Conservation (phyloP, 2,329 filamentous ascomycete species). For the Fusarium floridanum region DNA sequence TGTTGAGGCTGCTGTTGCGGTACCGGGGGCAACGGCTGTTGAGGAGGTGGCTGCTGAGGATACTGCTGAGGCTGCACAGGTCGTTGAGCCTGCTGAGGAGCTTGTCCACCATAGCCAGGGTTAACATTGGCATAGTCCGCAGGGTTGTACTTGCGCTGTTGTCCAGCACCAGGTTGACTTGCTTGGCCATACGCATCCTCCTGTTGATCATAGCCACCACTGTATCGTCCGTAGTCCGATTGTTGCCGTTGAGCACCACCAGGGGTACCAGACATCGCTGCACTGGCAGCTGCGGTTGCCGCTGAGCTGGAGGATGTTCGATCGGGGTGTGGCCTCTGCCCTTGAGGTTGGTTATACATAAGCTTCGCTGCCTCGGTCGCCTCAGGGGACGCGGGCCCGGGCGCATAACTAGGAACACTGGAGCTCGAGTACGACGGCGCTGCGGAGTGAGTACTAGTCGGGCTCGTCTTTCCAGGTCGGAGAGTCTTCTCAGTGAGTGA, state of each 20-base stretch:
- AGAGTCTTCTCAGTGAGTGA: constrained; percentile 76
- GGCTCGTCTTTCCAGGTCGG: constrained; percentile 64
- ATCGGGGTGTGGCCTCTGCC: constrained; percentile 66
- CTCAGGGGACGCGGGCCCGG: constrained; percentile 54
- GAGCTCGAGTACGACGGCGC: constrained; percentile 54
- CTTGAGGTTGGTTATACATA: constrained; percentile 69
- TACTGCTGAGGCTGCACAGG: constrained; percentile 48
- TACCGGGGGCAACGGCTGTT: constrained; percentile 52
- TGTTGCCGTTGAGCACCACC: constrained; percentile 50
- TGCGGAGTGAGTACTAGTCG: constrained; percentile 52
- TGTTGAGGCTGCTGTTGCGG: constrained; percentile 49
- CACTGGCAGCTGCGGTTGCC: constrained; percentile 68
- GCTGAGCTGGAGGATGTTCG: constrained; percentile 67
- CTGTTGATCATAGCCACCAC: constrained; percentile 50
- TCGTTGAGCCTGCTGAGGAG: constrained; percentile 49
- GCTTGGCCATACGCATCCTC: constrained; percentile 53
- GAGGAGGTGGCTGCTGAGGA: constrained; percentile 55
- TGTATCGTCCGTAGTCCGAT: constrained; percentile 53
- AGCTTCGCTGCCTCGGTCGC: constrained; percentile 74
- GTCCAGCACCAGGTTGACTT: constrained; percentile 52
- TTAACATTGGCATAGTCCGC: constrained; percentile 78
- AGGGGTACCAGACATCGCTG: constrained; percentile 68
- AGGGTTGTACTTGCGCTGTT: constrained; percentile 80
- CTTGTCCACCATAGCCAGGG: constrained; percentile 55
- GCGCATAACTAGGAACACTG: constrained; percentile 38